Percentiles rank a stretch among this genome's conserved stretches.
These are phyloP conservation scores for Neoarthrinium moseri DNA, from an alignment of 2,329 filamentous ascomycete genomes.

Conservation along the genomic window DNA sequence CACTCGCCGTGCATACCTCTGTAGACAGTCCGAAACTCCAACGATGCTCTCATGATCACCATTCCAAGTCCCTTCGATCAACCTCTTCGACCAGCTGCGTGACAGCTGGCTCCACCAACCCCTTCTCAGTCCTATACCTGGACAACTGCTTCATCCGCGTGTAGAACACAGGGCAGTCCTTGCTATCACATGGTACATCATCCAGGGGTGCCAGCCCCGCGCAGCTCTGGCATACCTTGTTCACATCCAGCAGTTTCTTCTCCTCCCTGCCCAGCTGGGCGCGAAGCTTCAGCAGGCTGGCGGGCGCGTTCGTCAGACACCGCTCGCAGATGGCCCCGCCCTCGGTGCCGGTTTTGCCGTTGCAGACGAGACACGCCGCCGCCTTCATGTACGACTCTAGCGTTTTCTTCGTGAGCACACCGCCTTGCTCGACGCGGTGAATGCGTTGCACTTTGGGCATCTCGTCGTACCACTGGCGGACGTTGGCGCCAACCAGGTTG, in stretches of 20 bases:
- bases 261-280: constrained; percentile 62
- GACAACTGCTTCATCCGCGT: constrained; percentile 64
- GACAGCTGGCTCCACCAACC: constrained; percentile 32
- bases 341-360: constrained; percentile 47
- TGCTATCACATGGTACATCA: constrained; percentile 81
- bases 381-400: constrained; percentile 93
- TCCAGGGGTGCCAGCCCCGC: constrained; percentile 71
- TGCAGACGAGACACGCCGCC: constrained; percentile 76
- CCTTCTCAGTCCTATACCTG: constrained; percentile 40
- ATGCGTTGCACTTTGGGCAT: constrained; percentile 89
- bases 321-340: constrained; percentile 49
- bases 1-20: too few relatives aligned
- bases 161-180: constrained; percentile 93
- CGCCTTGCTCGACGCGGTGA: constrained; percentile 52
- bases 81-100: constrained; percentile 28
- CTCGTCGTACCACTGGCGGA: constrained; percentile 89
- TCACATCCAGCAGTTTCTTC: constrained; percentile 60
- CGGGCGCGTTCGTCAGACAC: constrained; percentile 55
- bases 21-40: too few relatives aligned
- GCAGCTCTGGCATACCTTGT: constrained; percentile 77
- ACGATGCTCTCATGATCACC: constrained; percentile 29
- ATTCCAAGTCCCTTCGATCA: constrained; percentile 28
- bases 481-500: constrained; percentile 90
- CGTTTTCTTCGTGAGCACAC: constrained; percentile 58
- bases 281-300: constrained; percentile 64